Evolutionary conservation across 108 stramenopile species (phyloP).

Genomic region (Nitzschia sp.): DNA sequence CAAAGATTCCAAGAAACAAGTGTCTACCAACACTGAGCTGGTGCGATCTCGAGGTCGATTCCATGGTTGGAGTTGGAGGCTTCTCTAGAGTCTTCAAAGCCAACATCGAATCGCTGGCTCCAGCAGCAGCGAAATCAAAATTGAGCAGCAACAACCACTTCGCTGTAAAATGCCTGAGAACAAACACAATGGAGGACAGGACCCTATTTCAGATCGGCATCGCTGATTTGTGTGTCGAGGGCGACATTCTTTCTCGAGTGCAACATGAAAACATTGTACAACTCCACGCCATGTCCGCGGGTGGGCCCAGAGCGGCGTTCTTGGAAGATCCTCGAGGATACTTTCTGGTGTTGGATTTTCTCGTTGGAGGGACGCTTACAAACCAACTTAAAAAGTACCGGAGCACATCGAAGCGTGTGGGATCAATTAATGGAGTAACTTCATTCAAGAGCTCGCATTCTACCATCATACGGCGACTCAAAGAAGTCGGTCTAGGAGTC

Average conservation of each 20-base stretch:
- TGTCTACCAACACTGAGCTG: too few relatives aligned
- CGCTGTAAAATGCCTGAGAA: neutral
- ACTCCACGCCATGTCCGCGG: conserved; percentile 71
- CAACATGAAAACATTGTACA: conserved; percentile 75
- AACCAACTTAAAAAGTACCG: conserved; percentile 70
- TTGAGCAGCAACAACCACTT: neutral
- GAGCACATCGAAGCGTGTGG: conserved; percentile 68
- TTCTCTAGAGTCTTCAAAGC: neutral
- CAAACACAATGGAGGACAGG: neutral
- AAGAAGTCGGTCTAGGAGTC: neutral
- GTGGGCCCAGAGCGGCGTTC: conserved; percentile 64
- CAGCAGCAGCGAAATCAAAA: neutral
- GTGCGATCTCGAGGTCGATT: neutral
- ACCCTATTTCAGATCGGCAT: conserved; percentile 38
- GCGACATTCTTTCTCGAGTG: conserved; percentile 63
- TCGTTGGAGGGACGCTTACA: conserved; percentile 32
- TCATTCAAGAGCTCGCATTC: conserved; percentile 27
- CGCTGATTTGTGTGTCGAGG: conserved; percentile 83
- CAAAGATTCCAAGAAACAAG: too few relatives aligned
- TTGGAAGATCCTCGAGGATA: conserved; percentile 28
- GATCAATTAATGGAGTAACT: conserved; percentile 51
- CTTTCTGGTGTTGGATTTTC: conserved; percentile 80
- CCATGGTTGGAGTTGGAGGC: neutral
- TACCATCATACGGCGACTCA: neutral
- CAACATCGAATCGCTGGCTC: neutral